Evolutionary conservation across 352 stramenopile genomes (phyloP).

Genomic region (Halophytophthora batemanensis): DNA sequence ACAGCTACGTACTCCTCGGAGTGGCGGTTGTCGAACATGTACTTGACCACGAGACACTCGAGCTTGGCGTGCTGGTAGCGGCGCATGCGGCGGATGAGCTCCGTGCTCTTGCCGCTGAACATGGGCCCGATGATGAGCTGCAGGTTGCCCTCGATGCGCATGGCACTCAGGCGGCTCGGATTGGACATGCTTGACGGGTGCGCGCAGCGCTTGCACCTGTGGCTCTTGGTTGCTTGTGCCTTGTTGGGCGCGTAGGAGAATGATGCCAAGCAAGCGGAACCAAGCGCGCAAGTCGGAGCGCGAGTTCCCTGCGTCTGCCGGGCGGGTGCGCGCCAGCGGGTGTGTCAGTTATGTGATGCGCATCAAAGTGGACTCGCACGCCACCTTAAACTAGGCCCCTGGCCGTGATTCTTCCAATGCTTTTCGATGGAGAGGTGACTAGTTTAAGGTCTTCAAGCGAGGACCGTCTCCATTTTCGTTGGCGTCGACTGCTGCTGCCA

Average conservation of each 20-base stretch:
- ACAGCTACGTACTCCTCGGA: constrained; percentile 51
- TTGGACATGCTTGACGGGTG: neutral
- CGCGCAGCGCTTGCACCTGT: constrained; percentile 7
- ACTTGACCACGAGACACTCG: constrained; percentile 79
- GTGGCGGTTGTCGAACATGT: constrained; percentile 76
- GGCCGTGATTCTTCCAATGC: too few relatives aligned
- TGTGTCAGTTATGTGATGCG: too few relatives aligned
- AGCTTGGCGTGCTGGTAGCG: constrained; percentile 80
- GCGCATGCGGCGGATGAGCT: constrained; percentile 81
- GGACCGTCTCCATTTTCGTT: neutral
- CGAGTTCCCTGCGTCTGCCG: constrained; percentile 1
- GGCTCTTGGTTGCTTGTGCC: too few relatives aligned
- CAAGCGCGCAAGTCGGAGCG: too few relatives aligned
- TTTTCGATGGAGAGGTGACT: too few relatives aligned
- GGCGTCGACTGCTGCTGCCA: too few relatives aligned
- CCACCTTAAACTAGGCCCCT: constrained; percentile 4
- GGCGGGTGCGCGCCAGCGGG: too few relatives aligned
- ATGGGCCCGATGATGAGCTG: constrained; percentile 86
- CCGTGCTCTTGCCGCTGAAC: constrained; percentile 88
- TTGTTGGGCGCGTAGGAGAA: too few relatives aligned
- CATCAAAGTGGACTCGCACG: too few relatives aligned
- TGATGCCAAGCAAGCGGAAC: too few relatives aligned
- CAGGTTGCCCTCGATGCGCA: constrained; percentile 49
- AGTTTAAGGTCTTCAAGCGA: neutral
- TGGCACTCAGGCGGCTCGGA: constrained; percentile 18